Conservation (phyloP, 306 rosid genomes). For the Aeschynomene evenia region DNA sequence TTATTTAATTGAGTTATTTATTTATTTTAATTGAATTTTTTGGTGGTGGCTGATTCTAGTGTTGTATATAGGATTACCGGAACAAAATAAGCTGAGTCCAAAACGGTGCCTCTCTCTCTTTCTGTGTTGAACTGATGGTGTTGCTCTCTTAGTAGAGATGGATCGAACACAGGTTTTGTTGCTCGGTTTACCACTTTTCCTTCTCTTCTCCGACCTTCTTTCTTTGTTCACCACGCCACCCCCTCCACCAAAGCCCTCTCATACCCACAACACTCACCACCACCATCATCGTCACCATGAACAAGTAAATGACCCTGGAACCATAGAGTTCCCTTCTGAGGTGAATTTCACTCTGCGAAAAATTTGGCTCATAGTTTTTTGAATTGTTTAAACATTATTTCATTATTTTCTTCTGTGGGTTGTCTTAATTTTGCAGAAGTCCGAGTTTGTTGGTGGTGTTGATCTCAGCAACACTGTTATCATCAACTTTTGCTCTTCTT, state of each 20-base stretch:
- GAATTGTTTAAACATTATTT: neutral
- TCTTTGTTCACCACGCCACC: conserved; percentile 46
- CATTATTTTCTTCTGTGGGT: conserved; percentile 4
- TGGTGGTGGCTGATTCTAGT: too few relatives aligned
- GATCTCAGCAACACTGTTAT: conserved; percentile 59
- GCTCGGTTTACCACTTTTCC: conserved; percentile 60
- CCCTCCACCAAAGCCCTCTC: conserved; percentile 34
- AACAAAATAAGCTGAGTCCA: too few relatives aligned
- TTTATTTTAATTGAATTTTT: too few relatives aligned
- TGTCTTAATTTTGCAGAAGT: conserved; percentile 37
- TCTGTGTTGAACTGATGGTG: too few relatives aligned
- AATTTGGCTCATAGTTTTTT: too few relatives aligned
- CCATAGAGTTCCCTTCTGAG: conserved; percentile 27
- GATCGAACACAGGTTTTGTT: conserved; percentile 61
- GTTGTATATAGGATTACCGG: too few relatives aligned
- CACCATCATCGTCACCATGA: neutral
- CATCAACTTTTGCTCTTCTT: conserved; percentile 68
- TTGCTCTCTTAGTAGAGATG: conserved; percentile 32
- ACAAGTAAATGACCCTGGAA: conserved; percentile 28
- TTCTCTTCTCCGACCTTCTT: conserved; percentile 53
- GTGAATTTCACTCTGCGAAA: neutral
- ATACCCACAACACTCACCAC: conserved; percentile 26
- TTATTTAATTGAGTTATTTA: too few relatives aligned
- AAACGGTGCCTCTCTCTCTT: too few relatives aligned
- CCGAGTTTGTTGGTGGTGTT: conserved; percentile 34